Conservation (phyloP, 2,329 filamentous ascomycete species). For the Teratosphaeria viscida region DNA sequence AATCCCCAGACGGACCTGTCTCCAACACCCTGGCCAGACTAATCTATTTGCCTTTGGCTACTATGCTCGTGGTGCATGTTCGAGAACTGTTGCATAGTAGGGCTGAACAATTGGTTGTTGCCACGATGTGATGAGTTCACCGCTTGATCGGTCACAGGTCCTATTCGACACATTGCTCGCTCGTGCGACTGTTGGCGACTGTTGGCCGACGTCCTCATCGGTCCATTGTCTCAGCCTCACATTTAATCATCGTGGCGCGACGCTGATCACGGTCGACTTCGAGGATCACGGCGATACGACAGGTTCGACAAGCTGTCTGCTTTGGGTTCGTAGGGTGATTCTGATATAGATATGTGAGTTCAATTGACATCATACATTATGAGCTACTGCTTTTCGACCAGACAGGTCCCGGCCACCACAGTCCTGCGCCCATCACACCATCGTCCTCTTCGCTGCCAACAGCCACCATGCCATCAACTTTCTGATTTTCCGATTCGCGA, state of each 20-base stretch:
- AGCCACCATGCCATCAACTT: neutral
- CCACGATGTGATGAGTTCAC: neutral
- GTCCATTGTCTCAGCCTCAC: neutral
- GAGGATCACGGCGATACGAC: neutral
- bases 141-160: neutral
- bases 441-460: neutral
- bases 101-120: neutral
- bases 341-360: neutral
- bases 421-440: neutral
- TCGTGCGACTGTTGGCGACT: neutral
- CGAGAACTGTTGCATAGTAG: neutral
- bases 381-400: neutral
- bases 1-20: neutral
- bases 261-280: neutral
- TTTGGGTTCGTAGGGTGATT: neutral
- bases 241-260: too few relatives aligned
- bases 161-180: neutral
- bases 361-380: neutral
- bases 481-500: neutral
- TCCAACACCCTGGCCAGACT: neutral
- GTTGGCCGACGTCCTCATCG: neutral
- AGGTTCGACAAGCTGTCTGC: neutral
- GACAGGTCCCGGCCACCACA: neutral
- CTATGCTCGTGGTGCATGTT: neutral
- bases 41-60: neutral